Percentiles rank a stretch among this genome's conserved stretches.
Conservation (phyloP, 2,329 filamentous ascomycete genomes). For the Neofusicoccum parvum region DNA sequence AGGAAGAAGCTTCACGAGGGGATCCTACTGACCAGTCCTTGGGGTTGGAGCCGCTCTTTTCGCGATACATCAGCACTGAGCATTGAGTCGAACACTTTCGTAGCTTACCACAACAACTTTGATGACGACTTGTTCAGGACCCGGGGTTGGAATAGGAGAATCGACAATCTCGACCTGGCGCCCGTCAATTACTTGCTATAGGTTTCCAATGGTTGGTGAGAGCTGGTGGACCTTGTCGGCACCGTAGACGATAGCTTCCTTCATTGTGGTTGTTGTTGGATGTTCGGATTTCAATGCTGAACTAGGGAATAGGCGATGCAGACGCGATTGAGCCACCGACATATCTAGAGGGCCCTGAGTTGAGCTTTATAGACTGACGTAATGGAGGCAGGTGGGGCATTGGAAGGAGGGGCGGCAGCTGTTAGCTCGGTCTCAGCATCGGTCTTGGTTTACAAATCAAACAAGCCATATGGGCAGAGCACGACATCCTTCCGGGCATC, state of each 20-base stretch:
- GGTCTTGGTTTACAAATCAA: not conserved
- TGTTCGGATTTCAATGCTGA: not conserved
- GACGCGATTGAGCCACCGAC: not conserved
- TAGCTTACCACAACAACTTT: constrained; percentile 35
- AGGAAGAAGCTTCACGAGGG: constrained; percentile 23
- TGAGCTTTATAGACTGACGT: not conserved
- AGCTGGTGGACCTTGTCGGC: not conserved
- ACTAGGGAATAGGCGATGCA: not conserved
- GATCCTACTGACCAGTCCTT: constrained; percentile 49
- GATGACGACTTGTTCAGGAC: constrained; percentile 41
- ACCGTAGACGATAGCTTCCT: constrained; percentile 30
- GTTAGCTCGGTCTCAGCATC: not conserved
- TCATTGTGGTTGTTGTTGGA: constrained; percentile 24
- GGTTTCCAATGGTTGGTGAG: not conserved
- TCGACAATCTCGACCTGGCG: constrained; percentile 43
- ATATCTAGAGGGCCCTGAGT: no score
- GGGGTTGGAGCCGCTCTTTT: constrained; percentile 41
- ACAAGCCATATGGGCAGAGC: not conserved
- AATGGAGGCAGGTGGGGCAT: not conserved
- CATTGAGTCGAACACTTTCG: no score
- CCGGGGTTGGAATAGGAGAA: constrained; percentile 35
- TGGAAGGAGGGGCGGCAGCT: no score
- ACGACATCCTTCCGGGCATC: not conserved
- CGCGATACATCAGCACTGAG: not conserved
- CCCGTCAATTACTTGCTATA: not conserved